Conservation (phyloP, 345 rosid genomes). For the Moringa oleifera region DNA sequence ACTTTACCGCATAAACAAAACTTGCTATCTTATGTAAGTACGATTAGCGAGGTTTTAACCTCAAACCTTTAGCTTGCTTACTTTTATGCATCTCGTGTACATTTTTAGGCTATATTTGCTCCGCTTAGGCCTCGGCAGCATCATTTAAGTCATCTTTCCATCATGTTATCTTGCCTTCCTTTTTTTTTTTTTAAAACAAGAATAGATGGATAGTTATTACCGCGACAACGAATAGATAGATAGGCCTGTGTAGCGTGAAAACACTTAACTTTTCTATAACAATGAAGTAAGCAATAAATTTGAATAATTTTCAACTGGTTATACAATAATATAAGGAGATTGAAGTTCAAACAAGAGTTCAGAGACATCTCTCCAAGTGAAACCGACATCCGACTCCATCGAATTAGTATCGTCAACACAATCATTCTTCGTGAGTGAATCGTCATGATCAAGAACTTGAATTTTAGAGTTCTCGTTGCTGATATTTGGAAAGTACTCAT, state of each 20-base stretch:
- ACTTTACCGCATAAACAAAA: background rate
- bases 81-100: conserved; percentile 27
- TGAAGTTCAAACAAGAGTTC: background rate
- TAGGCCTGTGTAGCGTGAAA: no score
- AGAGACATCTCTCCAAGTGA: background rate
- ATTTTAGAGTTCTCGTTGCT: background rate
- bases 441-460: background rate
- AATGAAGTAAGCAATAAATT: no score
- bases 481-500: background rate
- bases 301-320: no score
- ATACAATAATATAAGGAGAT: background rate
- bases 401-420: background rate
- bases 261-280: no score
- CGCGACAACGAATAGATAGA: no score
- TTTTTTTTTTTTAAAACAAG: no score
- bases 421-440: background rate
- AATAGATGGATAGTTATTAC: no score
- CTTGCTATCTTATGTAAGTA: conserved; percentile 8
- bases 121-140: background rate
- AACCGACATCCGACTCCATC: background rate
- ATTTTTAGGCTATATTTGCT: conserved; percentile 28
- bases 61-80: conserved; percentile 13
- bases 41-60: conserved; percentile 10
- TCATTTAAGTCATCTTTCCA: no score
- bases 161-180: no score